phyloP scores from a whole-genome alignment of 768 basidiomycete genomes.

The Cubamyces lactineus region DNA sequence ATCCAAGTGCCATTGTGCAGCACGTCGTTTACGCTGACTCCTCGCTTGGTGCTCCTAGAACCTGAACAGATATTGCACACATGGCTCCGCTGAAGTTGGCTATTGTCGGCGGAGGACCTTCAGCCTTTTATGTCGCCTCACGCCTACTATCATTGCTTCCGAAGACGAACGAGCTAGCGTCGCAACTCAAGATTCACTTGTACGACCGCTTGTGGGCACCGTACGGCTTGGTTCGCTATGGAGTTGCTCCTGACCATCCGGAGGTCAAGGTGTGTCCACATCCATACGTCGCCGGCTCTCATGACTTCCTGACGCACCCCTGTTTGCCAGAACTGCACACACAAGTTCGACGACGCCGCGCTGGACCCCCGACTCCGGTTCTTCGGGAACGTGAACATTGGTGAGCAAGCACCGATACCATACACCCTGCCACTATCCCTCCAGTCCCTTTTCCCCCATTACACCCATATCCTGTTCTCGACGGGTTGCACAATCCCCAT shows the following conservation, averaged over 20 bases:
- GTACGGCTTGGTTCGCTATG: constrained; percentile 93
- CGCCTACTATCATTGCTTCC: constrained; percentile 73
- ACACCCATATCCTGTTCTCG: constrained; percentile 86
- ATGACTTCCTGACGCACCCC: not conserved
- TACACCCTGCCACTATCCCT: constrained; percentile 64
- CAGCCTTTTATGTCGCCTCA: constrained; percentile 94
- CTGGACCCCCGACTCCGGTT: constrained; percentile 81
- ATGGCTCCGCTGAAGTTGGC: constrained; percentile 68
- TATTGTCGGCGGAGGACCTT: constrained; percentile 92
- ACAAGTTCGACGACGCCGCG: constrained; percentile 89
- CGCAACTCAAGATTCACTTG: constrained; percentile 68
- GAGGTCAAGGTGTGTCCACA: constrained; percentile 81
- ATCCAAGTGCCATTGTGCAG: too few species aligned
- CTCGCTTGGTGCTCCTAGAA: not conserved
- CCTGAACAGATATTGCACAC: not conserved
- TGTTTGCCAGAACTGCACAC: constrained; percentile 79
- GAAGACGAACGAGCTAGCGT: constrained; percentile 38
- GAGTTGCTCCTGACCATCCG: constrained; percentile 97
- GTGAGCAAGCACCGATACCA: constrained; percentile 45
- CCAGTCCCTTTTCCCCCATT: constrained; percentile 62
- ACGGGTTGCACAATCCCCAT: constrained; percentile 79
- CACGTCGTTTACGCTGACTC: too few species aligned
- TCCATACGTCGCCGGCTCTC: not conserved
- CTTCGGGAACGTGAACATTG: constrained; percentile 87
- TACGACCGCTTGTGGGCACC: constrained; percentile 94